phyloP scores from a whole-genome alignment of 2,329 filamentous ascomycete species.

The Pseudopithomyces maydicus region DNA sequence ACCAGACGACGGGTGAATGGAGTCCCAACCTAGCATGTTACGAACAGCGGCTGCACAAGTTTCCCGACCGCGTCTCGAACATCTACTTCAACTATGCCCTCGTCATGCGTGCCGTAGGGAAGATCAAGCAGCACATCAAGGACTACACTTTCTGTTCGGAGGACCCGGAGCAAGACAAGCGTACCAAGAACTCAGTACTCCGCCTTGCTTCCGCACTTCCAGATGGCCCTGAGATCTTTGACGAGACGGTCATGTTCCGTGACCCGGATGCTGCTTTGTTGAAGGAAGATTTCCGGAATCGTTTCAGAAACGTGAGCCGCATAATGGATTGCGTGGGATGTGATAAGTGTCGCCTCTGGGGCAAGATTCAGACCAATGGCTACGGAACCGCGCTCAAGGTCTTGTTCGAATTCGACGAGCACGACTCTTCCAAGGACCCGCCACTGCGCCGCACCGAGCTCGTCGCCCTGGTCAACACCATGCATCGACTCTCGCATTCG shows the following conservation, averaged over 20 bases:
- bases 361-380: constrained; percentile 92
- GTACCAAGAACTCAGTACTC: constrained; percentile 83
- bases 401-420: constrained; percentile 87
- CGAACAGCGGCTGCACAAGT: constrained; percentile 78
- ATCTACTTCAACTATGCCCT: constrained; percentile 99
- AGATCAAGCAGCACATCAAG: constrained; percentile 80
- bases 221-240: constrained; percentile 77
- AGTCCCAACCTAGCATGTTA: constrained; percentile 90
- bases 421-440: constrained; percentile 66
- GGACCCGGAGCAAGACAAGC: constrained; percentile 76
- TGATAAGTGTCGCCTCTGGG: constrained; percentile 98
- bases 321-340: constrained; percentile 99
- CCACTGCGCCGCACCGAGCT: constrained; percentile 85
- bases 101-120: constrained; percentile 88
- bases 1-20: constrained; percentile 94
- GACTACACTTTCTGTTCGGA: constrained; percentile 92
- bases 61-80: constrained; percentile 92
- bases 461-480: constrained; percentile 92
- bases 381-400: constrained; percentile 96
- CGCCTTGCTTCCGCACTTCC: constrained; percentile 73
- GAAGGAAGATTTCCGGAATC: constrained; percentile 96
- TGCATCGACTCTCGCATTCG: constrained; percentile 83
- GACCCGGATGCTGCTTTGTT: constrained; percentile 71
- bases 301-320: constrained; percentile 94
- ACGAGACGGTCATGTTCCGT: constrained; percentile 95